Evolutionary conservation across 139 green algal species (phyloP), one percentile per base, ranked within the genome.

Genomic region (Chlamydomonas asymmetrica): DNA sequence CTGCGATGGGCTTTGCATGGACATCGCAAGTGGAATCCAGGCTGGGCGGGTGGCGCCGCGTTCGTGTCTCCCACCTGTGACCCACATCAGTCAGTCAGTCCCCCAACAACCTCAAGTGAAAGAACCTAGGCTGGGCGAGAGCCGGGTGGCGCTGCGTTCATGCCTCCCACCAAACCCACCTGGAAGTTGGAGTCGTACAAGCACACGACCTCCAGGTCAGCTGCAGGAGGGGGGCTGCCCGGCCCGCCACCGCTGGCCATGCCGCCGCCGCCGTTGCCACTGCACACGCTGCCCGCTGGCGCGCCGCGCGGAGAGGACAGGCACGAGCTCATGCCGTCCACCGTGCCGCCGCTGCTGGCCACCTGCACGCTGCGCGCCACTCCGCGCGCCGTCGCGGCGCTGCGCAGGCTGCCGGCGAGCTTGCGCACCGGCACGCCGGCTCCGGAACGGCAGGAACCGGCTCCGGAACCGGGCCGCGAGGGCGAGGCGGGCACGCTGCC

Each of bases 151-250:
- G n/a, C n/a, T n/a, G n/a, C n/a, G n/a, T n/a, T n/a, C n/a, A n/a
- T n/a, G n/a, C n/a, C n/a, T n/a, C n/a, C n/a, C n/a, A n/a, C n/a
- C n/a, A n/a, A n/a, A n/a, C n/a, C n/a, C n/a, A n/a, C n/a, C n/a
- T 77, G 71, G 71, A 77, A 77, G 71, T 77, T 69, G 41, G 39
- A 31, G 60, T 77, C 71, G 71, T 77, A 77, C 59, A 77, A 16
- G 22, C 59, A 69, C 23, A 70, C 59, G 32, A 77, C 71, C 71
- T 77, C n/a, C 45, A 16, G 45, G 45, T 16, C 45, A 52, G 45
- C 13, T 52, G 18, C 45, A 52, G 45, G 45, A 13, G 45, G 45
- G 45, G 45, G 18, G 45, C 45, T 52, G 45, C 45, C 13, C 18
- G 45, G 18, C 13, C 13, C 45, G 45, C 18, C 13, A 25, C 13